Percentiles rank a stretch among this genome's conserved stretches.
These are phyloP conservation scores for Fibroporia radiculosa DNA, from an alignment of 768 basidiomycete genomes.

Conservation along the genomic window DNA sequence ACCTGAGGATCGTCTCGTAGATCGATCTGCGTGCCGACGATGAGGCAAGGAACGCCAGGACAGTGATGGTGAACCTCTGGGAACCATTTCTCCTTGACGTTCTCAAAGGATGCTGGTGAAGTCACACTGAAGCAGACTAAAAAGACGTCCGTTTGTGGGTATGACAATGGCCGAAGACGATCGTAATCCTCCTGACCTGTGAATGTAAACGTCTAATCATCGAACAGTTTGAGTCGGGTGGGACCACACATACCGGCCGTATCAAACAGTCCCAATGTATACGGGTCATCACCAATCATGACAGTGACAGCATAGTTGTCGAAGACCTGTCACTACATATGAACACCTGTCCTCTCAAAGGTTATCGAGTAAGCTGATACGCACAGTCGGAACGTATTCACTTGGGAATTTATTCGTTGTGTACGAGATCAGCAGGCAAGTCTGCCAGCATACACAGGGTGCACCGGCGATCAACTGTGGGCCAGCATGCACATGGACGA, in stretches of 20 bases:
- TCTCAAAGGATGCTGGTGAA: constrained; percentile 96
- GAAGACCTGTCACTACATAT: constrained; percentile 53
- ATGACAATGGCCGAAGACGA: constrained; percentile 95
- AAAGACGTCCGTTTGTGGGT: constrained; percentile 99
- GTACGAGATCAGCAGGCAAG: constrained; percentile 94
- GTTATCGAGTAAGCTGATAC: constrained; percentile 23
- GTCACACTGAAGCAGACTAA: constrained; percentile 99
- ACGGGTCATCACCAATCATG: constrained; percentile 99
- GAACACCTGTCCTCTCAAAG: not conserved
- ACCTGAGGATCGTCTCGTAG: constrained; percentile 89
- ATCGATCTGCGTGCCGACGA: constrained; percentile 98
- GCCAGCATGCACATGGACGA: constrained; percentile 1
- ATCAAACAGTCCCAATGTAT: constrained; percentile 97
- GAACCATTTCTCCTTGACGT: constrained; percentile 99
- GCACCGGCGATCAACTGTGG: not conserved
- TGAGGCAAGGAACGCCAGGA: constrained; percentile 97
- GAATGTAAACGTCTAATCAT: constrained; percentile 6
- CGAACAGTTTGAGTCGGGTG: not conserved
- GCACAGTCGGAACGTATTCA: constrained; percentile 97
- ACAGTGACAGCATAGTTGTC: constrained; percentile 99
- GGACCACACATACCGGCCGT: constrained; percentile 73
- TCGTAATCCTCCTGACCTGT: constrained; percentile 99
- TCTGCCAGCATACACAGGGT: constrained; percentile 37
- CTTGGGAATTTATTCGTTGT: constrained; percentile 98
- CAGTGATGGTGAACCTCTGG: constrained; percentile 99